These are phyloP conservation scores for Bipolaris oryzae DNA, from an alignment of 2,329 filamentous ascomycete genomes.

Conservation along the genomic window DNA sequence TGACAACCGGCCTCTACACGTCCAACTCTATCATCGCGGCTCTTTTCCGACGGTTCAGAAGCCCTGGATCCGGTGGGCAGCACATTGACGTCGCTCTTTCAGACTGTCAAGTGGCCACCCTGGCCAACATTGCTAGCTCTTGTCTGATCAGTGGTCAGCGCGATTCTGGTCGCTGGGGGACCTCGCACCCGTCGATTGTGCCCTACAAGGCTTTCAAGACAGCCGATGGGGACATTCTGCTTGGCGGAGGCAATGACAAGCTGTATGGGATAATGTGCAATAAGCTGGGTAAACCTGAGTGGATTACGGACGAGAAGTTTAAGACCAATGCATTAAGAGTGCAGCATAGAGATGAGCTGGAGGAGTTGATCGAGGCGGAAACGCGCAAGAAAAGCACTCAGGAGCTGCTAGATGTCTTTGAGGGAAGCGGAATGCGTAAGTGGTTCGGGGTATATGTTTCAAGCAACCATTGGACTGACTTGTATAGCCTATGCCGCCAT, in stretches of 20 bases:
- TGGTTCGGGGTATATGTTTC: not conserved
- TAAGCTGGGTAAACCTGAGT: conserved; percentile 63
- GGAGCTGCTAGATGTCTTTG: conserved; percentile 85
- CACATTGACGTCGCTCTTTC: conserved; percentile 91
- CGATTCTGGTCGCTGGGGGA: conserved; percentile 92
- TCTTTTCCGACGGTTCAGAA: conserved; percentile 71
- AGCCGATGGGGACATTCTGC: conserved; percentile 65
- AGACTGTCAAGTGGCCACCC: conserved; percentile 91
- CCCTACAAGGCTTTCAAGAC: conserved; percentile 85
- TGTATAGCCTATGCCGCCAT: conserved; percentile 77
- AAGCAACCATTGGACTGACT: conserved; percentile 12
- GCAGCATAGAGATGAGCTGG: conserved; percentile 75
- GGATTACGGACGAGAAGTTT: conserved; percentile 63
- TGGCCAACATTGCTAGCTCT: conserved; percentile 95
- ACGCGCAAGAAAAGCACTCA: conserved; percentile 79
- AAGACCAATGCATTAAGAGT: conserved; percentile 65
- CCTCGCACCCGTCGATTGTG: conserved; percentile 97
- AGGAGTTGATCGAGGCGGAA: conserved; percentile 76
- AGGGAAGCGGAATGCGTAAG: conserved; percentile 81
- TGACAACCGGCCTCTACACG: conserved; percentile 94
- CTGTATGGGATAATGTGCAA: conserved; percentile 66
- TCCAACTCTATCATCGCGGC: conserved; percentile 96
- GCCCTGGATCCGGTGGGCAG: conserved; percentile 76
- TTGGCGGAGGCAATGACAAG: conserved; percentile 68
- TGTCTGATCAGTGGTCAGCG: conserved; percentile 85